Percentiles rank a stretch among this genome's conserved stretches.
These are phyloP conservation scores for Talinum fruticosum DNA, from an alignment of 148 eudicot genomes.

Conservation along the genomic window DNA sequence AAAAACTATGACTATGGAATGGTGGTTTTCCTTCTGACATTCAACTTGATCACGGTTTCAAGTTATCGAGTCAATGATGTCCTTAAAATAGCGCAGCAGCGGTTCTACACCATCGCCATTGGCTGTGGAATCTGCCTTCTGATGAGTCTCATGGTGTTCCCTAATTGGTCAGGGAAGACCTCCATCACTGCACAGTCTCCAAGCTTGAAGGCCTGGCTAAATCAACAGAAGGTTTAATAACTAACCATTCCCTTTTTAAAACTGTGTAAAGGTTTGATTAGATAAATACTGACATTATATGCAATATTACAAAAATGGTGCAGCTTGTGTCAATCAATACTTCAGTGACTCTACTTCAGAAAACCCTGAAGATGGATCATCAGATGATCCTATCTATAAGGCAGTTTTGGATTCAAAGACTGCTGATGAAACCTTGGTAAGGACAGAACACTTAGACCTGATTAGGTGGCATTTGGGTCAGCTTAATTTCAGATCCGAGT, in stretches of 20 bases:
- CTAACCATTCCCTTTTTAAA: neutral
- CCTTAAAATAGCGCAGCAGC: constrained; percentile 61
- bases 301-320: constrained; percentile 19
- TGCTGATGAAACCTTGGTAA: constrained; percentile 66
- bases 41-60: constrained; percentile 75
- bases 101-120: constrained; percentile 63
- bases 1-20: constrained; percentile 86
- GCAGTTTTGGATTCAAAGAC: constrained; percentile 82
- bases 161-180: constrained; percentile 94
- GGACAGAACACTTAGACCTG: neutral
- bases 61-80: constrained; percentile 72
- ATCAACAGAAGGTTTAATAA: constrained; percentile 59
- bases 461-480: too few species aligned
- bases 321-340: constrained; percentile 80
- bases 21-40: constrained; percentile 81
- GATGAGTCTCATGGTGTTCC: constrained; percentile 75
- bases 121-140: constrained; percentile 74
- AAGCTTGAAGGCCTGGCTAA: constrained; percentile 81
- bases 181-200: constrained; percentile 65
- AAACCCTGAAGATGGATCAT: constrained; percentile 27
- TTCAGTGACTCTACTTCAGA: constrained; percentile 44
- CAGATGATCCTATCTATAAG: constrained; percentile 65
- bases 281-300: neutral
- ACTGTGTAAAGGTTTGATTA: neutral
- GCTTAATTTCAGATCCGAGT: too few species aligned